Base-by-base conservation (phyloP, 768 basidiomycete genomes). In the Tylopilus intermedius region DNA sequence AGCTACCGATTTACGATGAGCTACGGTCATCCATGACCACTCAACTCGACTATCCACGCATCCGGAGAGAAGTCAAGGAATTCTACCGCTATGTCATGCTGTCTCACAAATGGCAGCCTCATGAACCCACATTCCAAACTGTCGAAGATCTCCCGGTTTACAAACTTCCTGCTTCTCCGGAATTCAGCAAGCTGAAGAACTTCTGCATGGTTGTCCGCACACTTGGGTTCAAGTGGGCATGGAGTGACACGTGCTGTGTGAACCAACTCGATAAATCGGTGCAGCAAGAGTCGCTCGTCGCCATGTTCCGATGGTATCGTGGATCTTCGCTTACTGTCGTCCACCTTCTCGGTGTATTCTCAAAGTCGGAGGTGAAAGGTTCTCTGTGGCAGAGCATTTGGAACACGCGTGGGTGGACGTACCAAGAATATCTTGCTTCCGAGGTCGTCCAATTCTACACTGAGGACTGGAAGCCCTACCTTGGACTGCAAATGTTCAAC, bases 321-420 rank as follows among this genome's bases (percentile, higher is more conserved):
- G 22, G 40, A 1, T 41, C 40, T 2, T 10, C 22, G 10, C 9
- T 41, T 0, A 24, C 21, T 4, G 21, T 41, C 10, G 40, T 41
- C 22, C 24, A 11, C 22, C 40, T 41, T 13, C 22, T 10, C 5
- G 40, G 10, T n/a, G 33, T 46, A 8, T 8, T 0, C 9, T 46
- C 45, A 3, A 5, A 21, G 10, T 22, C 18, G 3, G 29, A 18
- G 29, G 7, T 24, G 3, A 22, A 22, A 11, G 35, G 53, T 13
- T 8, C 2, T n/a, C 42, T 46, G n/a, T 48, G 22, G 29, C 8
- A 0, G 10, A 48, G 27, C 33, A 51, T 51, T 10, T 62, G 60
- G 61, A 62, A 59, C 24, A 56, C 26, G 3, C 27, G 57, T 6
- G 60, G 27, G n/a, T 62, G 24, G 53, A 57, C 56, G 2, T 44